Evolutionary conservation across 805 yeast genomes (phyloP), one percentile per base, ranked within the genome.

Genomic region (Lipomyces starkeyi): DNA sequence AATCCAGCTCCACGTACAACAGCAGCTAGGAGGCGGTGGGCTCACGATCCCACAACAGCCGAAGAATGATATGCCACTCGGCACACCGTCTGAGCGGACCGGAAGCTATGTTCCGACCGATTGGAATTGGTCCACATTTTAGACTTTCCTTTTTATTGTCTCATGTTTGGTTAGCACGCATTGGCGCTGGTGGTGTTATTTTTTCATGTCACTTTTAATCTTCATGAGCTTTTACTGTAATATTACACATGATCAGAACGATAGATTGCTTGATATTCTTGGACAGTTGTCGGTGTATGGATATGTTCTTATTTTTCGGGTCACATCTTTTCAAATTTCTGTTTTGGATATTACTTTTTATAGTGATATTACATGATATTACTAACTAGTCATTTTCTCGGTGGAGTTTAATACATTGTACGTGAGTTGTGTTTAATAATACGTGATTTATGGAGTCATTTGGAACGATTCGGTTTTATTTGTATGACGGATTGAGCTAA

Each of bases 61-160:
- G 43, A 25, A 22, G 43, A 20, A 17, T 13, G 68, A 63, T 11
- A 43, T 59, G 49, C 57, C 64, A 20, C 67, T 62, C 25, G 66
- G 62, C 27, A 62, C 71, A 25, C 64, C 65, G 20, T 58, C 66
- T 4, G 71, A 68, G 43, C 64, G 57, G 49, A 59, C 62, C 35
- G 71, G 64, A 6, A 71, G 75, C 32, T 71, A 71, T 20, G 76
- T 74, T 29, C 76, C 76, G 13, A 74, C 75, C 7, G 76, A 74
- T 59, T 74, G 76, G 76, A 67, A 66, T 63, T 74, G 76, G 76
- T 66, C 73, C 55, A 74, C 76, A 22, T 74, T 74, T 54, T 74
- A 64, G 61, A 29, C 9, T n/a, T 22, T 58, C 20, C 53, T 14
- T 9, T 55, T 64, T 27, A 8, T 57, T 43, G 2, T n/a, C 32